phyloP scores from a whole-genome alignment of 805 yeast genomes.

The Candida ascalaphidarum region DNA sequence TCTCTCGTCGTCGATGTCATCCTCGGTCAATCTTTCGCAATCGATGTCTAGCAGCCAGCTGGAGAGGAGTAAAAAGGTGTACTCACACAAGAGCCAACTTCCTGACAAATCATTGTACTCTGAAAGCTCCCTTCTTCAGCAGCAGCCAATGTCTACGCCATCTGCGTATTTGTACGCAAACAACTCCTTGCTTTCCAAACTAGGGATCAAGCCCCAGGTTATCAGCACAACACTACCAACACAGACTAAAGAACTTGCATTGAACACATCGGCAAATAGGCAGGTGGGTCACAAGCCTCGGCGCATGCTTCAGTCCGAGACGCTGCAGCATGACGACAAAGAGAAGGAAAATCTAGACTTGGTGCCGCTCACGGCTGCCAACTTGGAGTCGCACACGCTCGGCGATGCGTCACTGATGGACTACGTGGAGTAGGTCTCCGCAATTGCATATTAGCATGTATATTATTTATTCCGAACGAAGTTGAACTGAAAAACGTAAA shows the following conservation, averaged over 20 bases:
- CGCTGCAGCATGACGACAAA: slow-evolving; percentile 3
- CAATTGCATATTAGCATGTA: too few relatives aligned
- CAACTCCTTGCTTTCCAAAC: slow-evolving; percentile 24
- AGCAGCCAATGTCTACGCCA: slow-evolving; percentile 9
- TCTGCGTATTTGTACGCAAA: slow-evolving; percentile 25
- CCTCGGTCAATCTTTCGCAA: background rate
- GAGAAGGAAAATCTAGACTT: slow-evolving; percentile 9
- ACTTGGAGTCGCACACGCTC: slow-evolving; percentile 17
- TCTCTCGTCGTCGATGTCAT: background rate
- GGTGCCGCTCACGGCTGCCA: slow-evolving; percentile 21
- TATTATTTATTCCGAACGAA: too few relatives aligned
- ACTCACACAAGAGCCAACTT: slow-evolving; percentile 16
- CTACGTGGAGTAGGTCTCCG: background rate
- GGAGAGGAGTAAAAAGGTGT: slow-evolving; percentile 8
- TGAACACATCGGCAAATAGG: slow-evolving; percentile 1
- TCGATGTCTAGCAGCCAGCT: background rate
- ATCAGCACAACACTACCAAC: slow-evolving; percentile 22
- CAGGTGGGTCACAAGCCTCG: slow-evolving; percentile 3
- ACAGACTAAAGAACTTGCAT: slow-evolving; percentile 5
- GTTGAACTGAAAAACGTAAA: too few relatives aligned
- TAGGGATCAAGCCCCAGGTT: slow-evolving; percentile 35
- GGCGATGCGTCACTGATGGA: slow-evolving; percentile 1
- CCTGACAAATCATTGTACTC: slow-evolving; percentile 26
- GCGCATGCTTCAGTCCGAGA: slow-evolving; percentile 1
- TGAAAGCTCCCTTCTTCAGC: slow-evolving; percentile 19